Evolutionary conservation across 2,329 filamentous ascomycete species (phyloP), one percentile per base, ranked within the genome.

Genomic region (Arthrobotrys sphaeroides): DNA sequence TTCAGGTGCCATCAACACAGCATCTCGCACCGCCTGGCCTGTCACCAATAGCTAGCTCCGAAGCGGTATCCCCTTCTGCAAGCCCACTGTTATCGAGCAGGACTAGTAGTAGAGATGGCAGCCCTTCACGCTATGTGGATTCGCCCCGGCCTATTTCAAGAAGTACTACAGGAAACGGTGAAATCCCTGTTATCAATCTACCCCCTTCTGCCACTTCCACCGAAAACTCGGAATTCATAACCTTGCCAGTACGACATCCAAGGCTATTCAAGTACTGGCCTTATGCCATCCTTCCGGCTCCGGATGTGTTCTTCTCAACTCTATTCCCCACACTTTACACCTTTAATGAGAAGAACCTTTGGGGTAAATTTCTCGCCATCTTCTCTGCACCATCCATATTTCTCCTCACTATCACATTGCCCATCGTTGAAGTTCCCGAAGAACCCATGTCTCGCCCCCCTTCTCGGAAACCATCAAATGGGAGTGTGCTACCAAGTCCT

Each of bases 311-410:
- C 12, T 82, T 89, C 13, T 86, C 88, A 13, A 94, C 91, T 0
- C 83, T 99, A 0, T 97, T 98, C 78, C 95, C 95, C 0, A 97
- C 94, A 0, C 83, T 99, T 28, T 90, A 89, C 77, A 89, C 87
- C 24, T 99, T 94, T 93, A 85, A 83, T 45, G 88, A 91, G 26
- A 98, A 97, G 83, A 89, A 85, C n/a, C 82, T 90, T n/a, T 93
- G 90, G 89, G 94, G 94, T 79, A 93, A 91, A 80, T 83, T 93
- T 47, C 84, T 97, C 53, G 94, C 93, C 43, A 80, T 95, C 9
- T 86, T 96, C 38, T 94, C 94, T 5, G 90, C 93, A n/a, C 92
- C 94, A 0, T 96, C 91, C 79, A 93, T 99, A 38, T 92, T 99
- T 77, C 84, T 98, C 1, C 85, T 99, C 2, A 94, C 94, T 0